Conservation (phyloP, 805 yeast genomes). For the Suhomyces emberorum region DNA sequence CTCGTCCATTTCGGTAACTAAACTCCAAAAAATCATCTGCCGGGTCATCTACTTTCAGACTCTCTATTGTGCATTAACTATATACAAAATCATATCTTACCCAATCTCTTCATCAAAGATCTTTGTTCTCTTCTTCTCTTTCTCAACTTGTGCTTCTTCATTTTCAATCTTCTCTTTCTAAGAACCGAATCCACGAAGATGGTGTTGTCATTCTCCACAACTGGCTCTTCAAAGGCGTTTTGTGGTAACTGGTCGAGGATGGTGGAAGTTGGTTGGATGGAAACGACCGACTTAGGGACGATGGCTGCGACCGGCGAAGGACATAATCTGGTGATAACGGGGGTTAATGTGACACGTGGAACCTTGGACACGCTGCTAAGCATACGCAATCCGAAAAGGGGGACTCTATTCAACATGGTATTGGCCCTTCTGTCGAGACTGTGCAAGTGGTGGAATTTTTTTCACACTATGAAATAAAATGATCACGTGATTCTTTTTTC, state of each 20-base stretch:
- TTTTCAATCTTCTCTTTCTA: slow-evolving; percentile 86
- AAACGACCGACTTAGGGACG: neutral
- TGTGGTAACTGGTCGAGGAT: slow-evolving; percentile 5
- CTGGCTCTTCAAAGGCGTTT: slow-evolving; percentile 1
- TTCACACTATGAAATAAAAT: too few species aligned
- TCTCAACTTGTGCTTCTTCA: slow-evolving; percentile 96
- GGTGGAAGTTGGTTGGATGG: slow-evolving; percentile 1
- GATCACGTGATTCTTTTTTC: neutral
- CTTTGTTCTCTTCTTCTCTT: slow-evolving; percentile 95
- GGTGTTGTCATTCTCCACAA: slow-evolving; percentile 21
- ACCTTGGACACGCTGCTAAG: neutral
- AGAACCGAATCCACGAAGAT: slow-evolving; percentile 64
- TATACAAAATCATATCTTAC: slow-evolving; percentile 31
- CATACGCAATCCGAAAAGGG: neutral
- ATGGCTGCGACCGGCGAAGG: neutral
- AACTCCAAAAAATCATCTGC: too few species aligned
- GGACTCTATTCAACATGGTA: neutral
- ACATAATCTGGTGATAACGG: slow-evolving; percentile 1
- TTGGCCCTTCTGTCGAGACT: neutral
- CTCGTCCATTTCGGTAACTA: too few species aligned
- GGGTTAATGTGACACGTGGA: neutral
- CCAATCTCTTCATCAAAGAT: slow-evolving; percentile 70
- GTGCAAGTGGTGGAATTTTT: neutral
- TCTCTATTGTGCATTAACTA: neutral
- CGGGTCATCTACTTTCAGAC: too few species aligned